Base-by-base conservation (phyloP, 345 rosid genomes). In the Camelina laxa region DNA sequence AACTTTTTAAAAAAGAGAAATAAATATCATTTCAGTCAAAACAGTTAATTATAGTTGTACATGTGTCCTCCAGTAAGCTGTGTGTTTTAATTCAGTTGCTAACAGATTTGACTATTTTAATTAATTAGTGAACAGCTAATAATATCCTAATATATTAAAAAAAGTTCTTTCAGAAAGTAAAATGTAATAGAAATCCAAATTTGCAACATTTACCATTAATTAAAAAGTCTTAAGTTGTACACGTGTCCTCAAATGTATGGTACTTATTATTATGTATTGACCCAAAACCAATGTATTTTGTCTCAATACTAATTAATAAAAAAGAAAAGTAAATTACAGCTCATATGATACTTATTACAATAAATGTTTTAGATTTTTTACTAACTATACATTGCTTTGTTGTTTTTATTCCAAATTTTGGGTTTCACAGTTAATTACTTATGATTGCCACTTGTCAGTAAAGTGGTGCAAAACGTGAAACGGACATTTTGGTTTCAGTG, bases 381-480 rank as follows among this genome's bases (percentile, higher is more conserved):
- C 10, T 27, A 27, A 27, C 30, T 27, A 27, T 27, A 4, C 30
- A 27, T 27, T 27, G 30, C 30, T 3, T 27, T 27, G 30, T 27
- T 27, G 30, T 27, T 3, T 27, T 27, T 27, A 27, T 33, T 33
- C 41, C 12, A 60, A 17, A 35, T 36, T 36, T 22, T 22, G 15
- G 15, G 30, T 17, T 30, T 31, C 4, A 9, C 9, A 50, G 19
- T 22, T 19, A 0, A 0, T 15, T 44, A 30, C 59, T 44, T 14
- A 57, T 22, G 36, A 58, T 58, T 58, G 66, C 67, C 73, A 58
- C 33, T 49, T 33, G 57, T 55, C 21, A 31, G 48, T 47, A 33
- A 44, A 44, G 39, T 33, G 58, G 56, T 36, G 44, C 60, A 67
- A 74, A 74, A 74, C 72, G 53, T 67, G 72, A 66, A 58, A 66